Evolutionary conservation across 192 early-diverging fungal genomes (phyloP).

Genomic region (Gonapodya prolifera): DNA sequence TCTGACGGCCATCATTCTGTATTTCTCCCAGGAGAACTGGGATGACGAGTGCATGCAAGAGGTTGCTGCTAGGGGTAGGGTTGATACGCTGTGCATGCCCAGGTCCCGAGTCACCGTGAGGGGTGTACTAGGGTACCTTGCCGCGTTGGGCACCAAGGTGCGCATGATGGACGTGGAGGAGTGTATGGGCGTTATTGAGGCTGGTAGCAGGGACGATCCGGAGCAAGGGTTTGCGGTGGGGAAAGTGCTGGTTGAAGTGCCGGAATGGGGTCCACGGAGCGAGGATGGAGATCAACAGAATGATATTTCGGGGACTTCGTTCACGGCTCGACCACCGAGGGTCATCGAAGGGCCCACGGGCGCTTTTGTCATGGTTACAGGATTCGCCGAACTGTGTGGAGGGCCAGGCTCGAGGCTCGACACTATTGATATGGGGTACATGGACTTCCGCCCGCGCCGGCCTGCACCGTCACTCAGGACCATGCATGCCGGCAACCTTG

Average conservation of each 20-base stretch:
- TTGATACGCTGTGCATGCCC: background rate
- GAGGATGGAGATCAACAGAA: no score
- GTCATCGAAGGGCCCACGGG: background rate
- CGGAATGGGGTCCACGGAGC: background rate
- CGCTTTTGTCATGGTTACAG: background rate
- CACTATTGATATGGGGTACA: background rate
- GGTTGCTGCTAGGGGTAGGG: background rate
- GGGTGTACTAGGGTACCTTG: background rate
- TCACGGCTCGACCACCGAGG: background rate
- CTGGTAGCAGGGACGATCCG: background rate
- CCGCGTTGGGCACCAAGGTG: background rate
- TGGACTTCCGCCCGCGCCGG: background rate
- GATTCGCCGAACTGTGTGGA: background rate
- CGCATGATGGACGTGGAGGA: background rate
- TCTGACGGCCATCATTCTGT: background rate
- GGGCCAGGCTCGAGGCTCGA: background rate
- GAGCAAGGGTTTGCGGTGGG: background rate
- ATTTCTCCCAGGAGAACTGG: background rate
- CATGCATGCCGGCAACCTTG: background rate
- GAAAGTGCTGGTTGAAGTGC: background rate
- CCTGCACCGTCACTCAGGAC: background rate
- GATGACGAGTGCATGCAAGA: background rate
- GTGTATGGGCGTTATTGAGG: background rate
- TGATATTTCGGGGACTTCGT: no score
- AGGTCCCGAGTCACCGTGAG: background rate